Evolutionary conservation across 805 yeast genomes (phyloP), one percentile per base, ranked within the genome.

Genomic region (Saccharomycopsis fodiens): DNA sequence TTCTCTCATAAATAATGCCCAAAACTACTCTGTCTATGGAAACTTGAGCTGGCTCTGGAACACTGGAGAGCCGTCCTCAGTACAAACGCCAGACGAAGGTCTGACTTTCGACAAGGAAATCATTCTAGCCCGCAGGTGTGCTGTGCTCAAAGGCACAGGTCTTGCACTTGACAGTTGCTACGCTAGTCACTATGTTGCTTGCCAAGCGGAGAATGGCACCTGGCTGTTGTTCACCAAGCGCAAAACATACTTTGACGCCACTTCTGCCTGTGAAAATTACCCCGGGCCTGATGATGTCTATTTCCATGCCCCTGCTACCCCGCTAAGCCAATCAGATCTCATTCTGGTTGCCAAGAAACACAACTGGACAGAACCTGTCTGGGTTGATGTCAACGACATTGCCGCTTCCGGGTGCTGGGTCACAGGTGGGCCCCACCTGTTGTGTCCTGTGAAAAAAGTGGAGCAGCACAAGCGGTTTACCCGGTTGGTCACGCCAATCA

Each of bases 311-410:
- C 89, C 89, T 0, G 55, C 57, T 6, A 64, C 75, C 1, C 71
- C 85, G 1, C 46, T 71, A 2, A 73, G 78, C 42, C 74, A 75
- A 46, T 48, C 42, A 2, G 52, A 54, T 13, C 52, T 69, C 16
- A 46, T 50, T 1, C 35, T 44, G 2, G 36, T 47, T 2, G 34
- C 67, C 21, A 52, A 54, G 0, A 34, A 44, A 0, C 49, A 54
- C 2, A 59, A 62, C 13, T 50, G 56, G 2, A 53, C 50, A 13
- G 61, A 54, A 12, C 74, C 75, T 0, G 65, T 78, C 0, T 89
- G 97, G 97, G 74, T 87, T 3, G 87, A 86, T 62, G 54, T 87
- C 52, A 89, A 91, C 58, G 85, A 89, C 15, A 70, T 91, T 19
- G 74, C 85, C 1, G 78, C 79, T 17, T 63, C 72, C 2, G 74